Evolutionary conservation across 768 basidiomycete genomes (phyloP).

Genomic region (Plicaturopsis crispa): DNA sequence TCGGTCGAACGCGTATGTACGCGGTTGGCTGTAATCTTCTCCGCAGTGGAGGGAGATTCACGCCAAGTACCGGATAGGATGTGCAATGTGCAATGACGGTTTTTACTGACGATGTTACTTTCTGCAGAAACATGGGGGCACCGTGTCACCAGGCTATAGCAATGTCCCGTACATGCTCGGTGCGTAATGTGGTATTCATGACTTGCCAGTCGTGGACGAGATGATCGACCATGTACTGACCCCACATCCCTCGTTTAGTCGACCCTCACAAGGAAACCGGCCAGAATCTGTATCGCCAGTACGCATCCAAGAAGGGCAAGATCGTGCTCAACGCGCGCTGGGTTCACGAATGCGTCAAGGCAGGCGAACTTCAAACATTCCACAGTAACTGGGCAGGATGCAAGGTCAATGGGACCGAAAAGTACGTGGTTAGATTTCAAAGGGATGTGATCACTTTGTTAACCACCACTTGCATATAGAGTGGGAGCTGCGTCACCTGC

Average conservation of each 20-base stretch:
- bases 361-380: constrained; percentile 64
- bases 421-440: constrained; percentile 32
- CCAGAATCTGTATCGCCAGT: constrained; percentile 75
- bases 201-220: constrained; percentile 1
- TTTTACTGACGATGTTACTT: constrained; percentile 2
- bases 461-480: constrained; percentile 11
- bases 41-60: too few species aligned
- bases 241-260: constrained; percentile 33
- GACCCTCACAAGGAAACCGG: constrained; percentile 75
- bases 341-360: constrained; percentile 71
- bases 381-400: constrained; percentile 74
- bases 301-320: constrained; percentile 73
- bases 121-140: constrained; percentile 69
- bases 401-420: constrained; percentile 69
- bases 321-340: constrained; percentile 67
- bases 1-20: constrained; percentile 4
- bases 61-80: too few species aligned
- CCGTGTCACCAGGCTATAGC: constrained; percentile 68
- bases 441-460: constrained; percentile 2
- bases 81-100: too few species aligned
- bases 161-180: constrained; percentile 76
- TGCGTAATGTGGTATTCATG: constrained; percentile 24
- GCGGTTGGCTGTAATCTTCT: too few species aligned
- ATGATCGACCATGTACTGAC: neutral
- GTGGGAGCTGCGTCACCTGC: constrained; percentile 11